phyloP scores from a whole-genome alignment of 1,284 basidiomycete species.

The Heterobasidion irregulare region DNA sequence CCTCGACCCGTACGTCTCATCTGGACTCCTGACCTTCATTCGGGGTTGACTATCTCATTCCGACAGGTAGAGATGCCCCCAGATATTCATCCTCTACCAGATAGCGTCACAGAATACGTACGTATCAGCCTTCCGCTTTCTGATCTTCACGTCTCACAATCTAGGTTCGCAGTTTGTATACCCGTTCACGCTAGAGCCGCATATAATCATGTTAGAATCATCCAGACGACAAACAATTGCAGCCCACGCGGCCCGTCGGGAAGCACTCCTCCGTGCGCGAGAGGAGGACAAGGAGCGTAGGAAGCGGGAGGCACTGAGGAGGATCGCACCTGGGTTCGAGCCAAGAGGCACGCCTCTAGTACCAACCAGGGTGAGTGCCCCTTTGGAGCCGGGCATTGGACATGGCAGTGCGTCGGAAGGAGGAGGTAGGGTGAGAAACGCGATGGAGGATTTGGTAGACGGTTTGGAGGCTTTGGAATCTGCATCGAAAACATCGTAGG shows the following conservation, averaged over 20 bases:
- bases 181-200: conserved; percentile 85
- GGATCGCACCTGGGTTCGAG: conserved; percentile 71
- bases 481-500: too few relatives aligned
- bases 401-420: not conserved
- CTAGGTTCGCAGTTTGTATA: conserved; percentile 73
- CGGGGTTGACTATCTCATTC: not conserved
- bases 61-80: conserved; percentile 71
- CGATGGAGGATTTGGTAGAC: conserved; percentile 79
- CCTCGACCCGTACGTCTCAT: conserved; percentile 57
- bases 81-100: conserved; percentile 88
- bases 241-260: conserved; percentile 55
- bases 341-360: conserved; percentile 48
- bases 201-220: conserved; percentile 67
- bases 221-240: conserved; percentile 60
- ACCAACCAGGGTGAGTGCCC: conserved; percentile 26
- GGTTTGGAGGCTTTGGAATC: conserved; percentile 62
- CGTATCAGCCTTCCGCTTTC: conserved; percentile 18
- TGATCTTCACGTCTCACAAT: not conserved
- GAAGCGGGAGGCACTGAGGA: conserved; percentile 66
- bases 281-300: conserved; percentile 73
- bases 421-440: conserved; percentile 29
- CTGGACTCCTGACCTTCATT: not conserved
- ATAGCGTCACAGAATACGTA: conserved; percentile 83
- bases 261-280: conserved; percentile 60
- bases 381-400: conserved; percentile 10